phyloP scores from a whole-genome alignment of 352 stramenopile species.

The Sclerospora graminicola region DNA sequence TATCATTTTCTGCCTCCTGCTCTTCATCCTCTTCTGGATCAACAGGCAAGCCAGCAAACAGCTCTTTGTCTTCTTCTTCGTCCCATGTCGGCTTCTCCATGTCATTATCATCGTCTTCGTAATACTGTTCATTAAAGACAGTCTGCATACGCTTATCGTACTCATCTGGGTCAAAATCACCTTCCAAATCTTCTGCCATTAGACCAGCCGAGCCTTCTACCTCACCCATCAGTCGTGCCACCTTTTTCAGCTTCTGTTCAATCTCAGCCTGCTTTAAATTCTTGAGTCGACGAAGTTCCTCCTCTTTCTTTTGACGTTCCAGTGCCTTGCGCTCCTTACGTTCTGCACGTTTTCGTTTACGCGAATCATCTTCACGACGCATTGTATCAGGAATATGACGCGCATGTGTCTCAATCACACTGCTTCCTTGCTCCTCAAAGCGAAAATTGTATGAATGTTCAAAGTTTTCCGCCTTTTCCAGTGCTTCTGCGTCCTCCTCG shows the following conservation, averaged over 20 bases:
- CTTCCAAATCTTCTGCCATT: conserved; percentile 79
- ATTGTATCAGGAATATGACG: conserved; percentile 84
- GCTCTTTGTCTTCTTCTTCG: conserved; percentile 74
- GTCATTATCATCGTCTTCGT: conserved; percentile 75
- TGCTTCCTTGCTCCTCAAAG: conserved; percentile 94
- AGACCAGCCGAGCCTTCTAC: conserved; percentile 30
- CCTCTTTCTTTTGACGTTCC: conserved; percentile 94
- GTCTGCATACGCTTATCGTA: conserved; percentile 95
- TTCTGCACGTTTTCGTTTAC: conserved; percentile 91
- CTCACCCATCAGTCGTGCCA: conserved; percentile 79
- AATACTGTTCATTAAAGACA: conserved; percentile 98
- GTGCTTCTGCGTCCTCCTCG: conserved; percentile 83
- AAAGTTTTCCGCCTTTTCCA: conserved; percentile 94
- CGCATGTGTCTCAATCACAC: conserved; percentile 77
- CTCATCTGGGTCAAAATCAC: conserved; percentile 94
- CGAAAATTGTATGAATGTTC: conserved; percentile 99
- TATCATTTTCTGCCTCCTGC: conserved; percentile 11
- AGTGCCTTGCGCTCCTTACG: conserved; percentile 91
- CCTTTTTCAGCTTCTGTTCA: conserved; percentile 88
- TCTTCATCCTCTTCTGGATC: conserved; percentile 51
- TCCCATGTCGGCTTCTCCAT: conserved; percentile 76
- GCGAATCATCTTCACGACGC: conserved; percentile 92
- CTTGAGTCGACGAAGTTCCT: conserved; percentile 94
- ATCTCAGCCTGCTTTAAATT: conserved; percentile 97
- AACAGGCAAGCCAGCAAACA: conserved; percentile 63